Conservation (phyloP, 805 yeast species). For the Wickerhamiella alocasiicola region DNA sequence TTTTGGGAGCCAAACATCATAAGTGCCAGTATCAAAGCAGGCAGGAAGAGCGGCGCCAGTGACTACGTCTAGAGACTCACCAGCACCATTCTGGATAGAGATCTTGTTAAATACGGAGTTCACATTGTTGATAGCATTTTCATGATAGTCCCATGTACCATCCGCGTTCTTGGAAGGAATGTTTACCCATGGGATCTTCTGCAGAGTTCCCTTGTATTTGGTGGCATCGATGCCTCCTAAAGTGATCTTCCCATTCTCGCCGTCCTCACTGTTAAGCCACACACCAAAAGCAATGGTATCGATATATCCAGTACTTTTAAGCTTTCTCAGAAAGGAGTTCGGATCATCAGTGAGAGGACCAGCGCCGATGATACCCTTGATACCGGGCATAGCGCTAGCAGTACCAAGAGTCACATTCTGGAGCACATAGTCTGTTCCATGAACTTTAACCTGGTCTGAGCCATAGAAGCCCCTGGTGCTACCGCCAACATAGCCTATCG, state of each 20-base stretch:
- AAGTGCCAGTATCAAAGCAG: no score
- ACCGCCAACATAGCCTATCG: conserved; percentile 31
- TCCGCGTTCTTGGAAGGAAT: no score
- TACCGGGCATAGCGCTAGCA: conserved; percentile 33
- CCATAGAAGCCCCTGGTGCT: conserved; percentile 37
- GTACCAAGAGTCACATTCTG: no score
- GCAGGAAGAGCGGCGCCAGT: no score
- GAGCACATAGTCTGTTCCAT: no score
- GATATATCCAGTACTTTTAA: conserved; percentile 26
- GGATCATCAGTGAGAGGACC: conserved; percentile 35
- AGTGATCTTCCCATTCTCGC: conserved; percentile 24
- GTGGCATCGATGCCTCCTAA: conserved; percentile 43
- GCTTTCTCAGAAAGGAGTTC: conserved; percentile 21
- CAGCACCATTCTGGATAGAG: no score
- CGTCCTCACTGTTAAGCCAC: conserved; percentile 23
- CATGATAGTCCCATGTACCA: no score
- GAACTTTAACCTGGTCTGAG: no score
- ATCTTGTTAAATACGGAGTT: no score
- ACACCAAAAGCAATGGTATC: conserved; percentile 29
- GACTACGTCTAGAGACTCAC: no score
- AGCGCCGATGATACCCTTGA: conserved; percentile 40
- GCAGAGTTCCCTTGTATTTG: conserved; percentile 34
- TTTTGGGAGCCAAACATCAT: no score
- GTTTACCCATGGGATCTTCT: conserved; percentile 31
- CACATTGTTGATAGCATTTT: no score